Conservation (phyloP, 2,329 filamentous ascomycete genomes). For the Leptographium radiaticola region DNA sequence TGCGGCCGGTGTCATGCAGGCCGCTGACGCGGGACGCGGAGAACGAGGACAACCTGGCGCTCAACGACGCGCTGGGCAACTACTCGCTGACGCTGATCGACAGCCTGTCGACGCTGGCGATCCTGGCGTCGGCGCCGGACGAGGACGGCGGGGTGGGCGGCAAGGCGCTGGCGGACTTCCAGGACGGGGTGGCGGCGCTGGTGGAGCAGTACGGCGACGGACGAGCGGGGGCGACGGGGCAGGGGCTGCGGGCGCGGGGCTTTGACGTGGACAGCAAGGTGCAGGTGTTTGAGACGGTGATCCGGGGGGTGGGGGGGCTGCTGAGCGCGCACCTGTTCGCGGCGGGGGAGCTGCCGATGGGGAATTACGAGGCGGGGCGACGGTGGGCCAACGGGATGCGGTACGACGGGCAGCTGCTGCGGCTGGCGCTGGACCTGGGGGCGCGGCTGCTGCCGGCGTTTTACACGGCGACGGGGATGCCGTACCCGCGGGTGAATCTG, state of each 20-base stretch:
- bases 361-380: constrained; percentile 45
- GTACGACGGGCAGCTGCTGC: constrained; percentile 81
- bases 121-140: constrained; percentile 65
- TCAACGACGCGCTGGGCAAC: constrained; percentile 94
- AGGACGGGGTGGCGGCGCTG: constrained; percentile 62
- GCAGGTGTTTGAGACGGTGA: constrained; percentile 96
- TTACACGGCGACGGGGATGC: constrained; percentile 78
- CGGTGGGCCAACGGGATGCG: constrained; percentile 62
- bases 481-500: constrained; percentile 89
- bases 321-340: constrained; percentile 91
- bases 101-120: constrained; percentile 85
- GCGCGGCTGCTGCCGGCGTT: constrained; percentile 82
- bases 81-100: constrained; percentile 94
- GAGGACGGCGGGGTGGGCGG: constrained; percentile 37
- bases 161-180: constrained; percentile 61
- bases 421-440: constrained; percentile 78
- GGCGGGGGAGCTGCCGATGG: constrained; percentile 76
- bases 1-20: constrained; percentile 73
- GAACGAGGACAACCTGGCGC: constrained; percentile 67
- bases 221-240: constrained; percentile 50
- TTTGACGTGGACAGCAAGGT: constrained; percentile 98
- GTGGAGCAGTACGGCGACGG: constrained; percentile 83
- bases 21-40: constrained; percentile 73
- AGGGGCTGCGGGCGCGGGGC: constrained; percentile 60
- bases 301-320: constrained; percentile 79